Evolutionary conservation across 495 filamentous ascomycete genomes (phyloP).

Genomic region (Daldinia concentrica): DNA sequence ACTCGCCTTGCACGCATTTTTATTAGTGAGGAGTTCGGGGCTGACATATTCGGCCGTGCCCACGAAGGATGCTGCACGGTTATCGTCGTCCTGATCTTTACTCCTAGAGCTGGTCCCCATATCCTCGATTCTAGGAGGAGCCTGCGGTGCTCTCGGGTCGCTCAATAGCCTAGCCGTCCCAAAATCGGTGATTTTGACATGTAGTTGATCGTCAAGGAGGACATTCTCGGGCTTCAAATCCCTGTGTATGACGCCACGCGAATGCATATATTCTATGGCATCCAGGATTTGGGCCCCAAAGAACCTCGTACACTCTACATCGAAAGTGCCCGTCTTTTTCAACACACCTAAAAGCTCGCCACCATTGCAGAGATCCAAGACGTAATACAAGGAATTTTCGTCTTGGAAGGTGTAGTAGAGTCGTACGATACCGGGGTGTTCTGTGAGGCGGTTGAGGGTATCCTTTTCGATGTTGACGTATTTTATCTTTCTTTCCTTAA

Average conservation of each 20-base stretch:
- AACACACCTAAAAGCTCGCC: slow-evolving; percentile 92
- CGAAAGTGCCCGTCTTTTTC: slow-evolving; percentile 93
- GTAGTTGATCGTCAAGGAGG: slow-evolving; percentile 91
- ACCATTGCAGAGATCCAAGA: slow-evolving; percentile 90
- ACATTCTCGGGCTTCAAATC: slow-evolving; percentile 99
- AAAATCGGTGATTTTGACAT: slow-evolving; percentile 99
- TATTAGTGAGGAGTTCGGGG: slow-evolving; percentile 92
- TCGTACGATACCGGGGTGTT: slow-evolving; percentile 96
- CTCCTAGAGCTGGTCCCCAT: slow-evolving; percentile 49
- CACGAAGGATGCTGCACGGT: slow-evolving; percentile 91
- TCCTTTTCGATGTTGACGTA: slow-evolving; percentile 99
- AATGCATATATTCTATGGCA: slow-evolving; percentile 98
- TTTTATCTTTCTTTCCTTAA: slow-evolving; percentile 99
- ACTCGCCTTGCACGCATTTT: slow-evolving; percentile 96
- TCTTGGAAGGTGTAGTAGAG: slow-evolving; percentile 99
- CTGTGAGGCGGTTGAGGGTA: slow-evolving; percentile 92
- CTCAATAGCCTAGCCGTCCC: slow-evolving; percentile 95
- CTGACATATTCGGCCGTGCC: slow-evolving; percentile 99
- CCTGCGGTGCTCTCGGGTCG: slow-evolving; percentile 63
- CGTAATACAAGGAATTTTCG: slow-evolving; percentile 94
- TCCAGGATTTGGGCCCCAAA: slow-evolving; percentile 97
- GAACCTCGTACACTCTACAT: slow-evolving; percentile 93
- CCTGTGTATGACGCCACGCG: slow-evolving; percentile 92
- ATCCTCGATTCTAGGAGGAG: slow-evolving; percentile 44
- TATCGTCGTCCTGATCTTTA: slow-evolving; percentile 61